These are phyloP conservation scores for Neobulgaria alba DNA, from an alignment of 2,329 filamentous ascomycete genomes.

Conservation along the genomic window DNA sequence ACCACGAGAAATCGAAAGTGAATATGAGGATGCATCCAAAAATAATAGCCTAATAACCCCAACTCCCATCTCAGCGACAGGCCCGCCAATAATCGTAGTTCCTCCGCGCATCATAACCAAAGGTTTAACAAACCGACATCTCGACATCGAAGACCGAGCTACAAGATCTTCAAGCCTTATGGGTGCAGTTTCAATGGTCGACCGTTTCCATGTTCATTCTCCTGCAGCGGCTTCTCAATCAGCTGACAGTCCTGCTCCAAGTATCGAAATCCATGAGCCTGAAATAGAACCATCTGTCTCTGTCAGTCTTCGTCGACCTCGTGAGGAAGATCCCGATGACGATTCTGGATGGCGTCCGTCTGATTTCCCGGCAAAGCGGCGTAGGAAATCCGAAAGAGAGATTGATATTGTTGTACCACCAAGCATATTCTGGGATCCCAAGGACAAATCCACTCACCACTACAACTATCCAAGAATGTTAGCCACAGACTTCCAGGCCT, in stretches of 20 bases:
- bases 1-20: slow-evolving; percentile 6
- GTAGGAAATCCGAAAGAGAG: slow-evolving; percentile 43
- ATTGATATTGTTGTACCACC: slow-evolving; percentile 50
- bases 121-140: slow-evolving; percentile 1
- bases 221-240: slow-evolving; percentile 10
- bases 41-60: slow-evolving; percentile 1
- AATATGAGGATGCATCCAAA: background rate
- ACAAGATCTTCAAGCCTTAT: slow-evolving; percentile 24
- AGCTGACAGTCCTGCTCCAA: slow-evolving; percentile 6
- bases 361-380: slow-evolving; percentile 37
- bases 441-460: slow-evolving; percentile 49
- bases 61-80: background rate
- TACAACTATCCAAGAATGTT: slow-evolving; percentile 57
- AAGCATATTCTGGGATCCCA: slow-evolving; percentile 47
- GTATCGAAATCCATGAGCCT: slow-evolving; percentile 8
- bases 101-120: slow-evolving; percentile 8
- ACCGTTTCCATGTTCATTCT: slow-evolving; percentile 27
- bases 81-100: slow-evolving; percentile 10
- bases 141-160: slow-evolving; percentile 8
- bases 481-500: slow-evolving; percentile 47
- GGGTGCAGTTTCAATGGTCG: slow-evolving; percentile 28
- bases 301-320: slow-evolving; percentile 24
- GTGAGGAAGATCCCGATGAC: slow-evolving; percentile 22
- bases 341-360: slow-evolving; percentile 17
- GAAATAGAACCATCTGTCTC: no score